phyloP scores from a whole-genome alignment of 805 yeast species.

The Wickerhamiella sergipiensis region DNA sequence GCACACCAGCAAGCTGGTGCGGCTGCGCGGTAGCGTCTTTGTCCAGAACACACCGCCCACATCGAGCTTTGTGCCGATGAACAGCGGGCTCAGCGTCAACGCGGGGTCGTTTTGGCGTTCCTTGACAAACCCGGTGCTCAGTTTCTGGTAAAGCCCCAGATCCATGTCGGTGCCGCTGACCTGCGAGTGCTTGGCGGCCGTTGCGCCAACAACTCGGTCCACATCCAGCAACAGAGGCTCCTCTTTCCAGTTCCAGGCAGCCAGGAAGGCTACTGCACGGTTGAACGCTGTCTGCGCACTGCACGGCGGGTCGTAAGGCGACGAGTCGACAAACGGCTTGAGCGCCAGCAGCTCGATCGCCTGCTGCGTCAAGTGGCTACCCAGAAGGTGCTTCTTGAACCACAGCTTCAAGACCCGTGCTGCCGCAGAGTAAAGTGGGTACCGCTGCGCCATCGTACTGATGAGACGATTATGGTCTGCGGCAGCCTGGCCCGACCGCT shows the following conservation, averaged over 20 bases:
- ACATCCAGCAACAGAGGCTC: conserved; percentile 72
- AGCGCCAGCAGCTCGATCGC: conserved; percentile 70
- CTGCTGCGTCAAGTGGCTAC: conserved; percentile 63
- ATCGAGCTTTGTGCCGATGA: conserved; percentile 73
- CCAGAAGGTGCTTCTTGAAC: conserved; percentile 71
- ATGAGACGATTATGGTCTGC: conserved; percentile 75
- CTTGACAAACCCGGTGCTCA: conserved; percentile 50
- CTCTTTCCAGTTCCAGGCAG: conserved; percentile 91
- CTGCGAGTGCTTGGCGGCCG: conserved; percentile 7
- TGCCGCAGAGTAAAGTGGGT: conserved; percentile 61
- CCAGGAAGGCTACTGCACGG: conserved; percentile 53
- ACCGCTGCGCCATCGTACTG: conserved; percentile 54
- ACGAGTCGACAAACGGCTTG: conserved; percentile 73
- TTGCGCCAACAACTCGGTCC: conserved; percentile 22
- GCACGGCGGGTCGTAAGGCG: conserved; percentile 72
- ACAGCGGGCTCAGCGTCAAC: conserved; percentile 63
- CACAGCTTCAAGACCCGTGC: conserved; percentile 79
- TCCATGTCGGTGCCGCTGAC: conserved; percentile 32
- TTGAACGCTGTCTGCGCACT: conserved; percentile 71
- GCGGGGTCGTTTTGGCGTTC: conserved; percentile 70
- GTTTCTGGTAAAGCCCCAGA: conserved; percentile 44
- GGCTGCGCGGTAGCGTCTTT: conserved; percentile 33
- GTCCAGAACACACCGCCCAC: conserved; percentile 82
- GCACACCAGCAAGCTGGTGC: conserved; percentile 54
- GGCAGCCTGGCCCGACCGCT: conserved; percentile 30